Evolutionary conservation across 345 rosid genomes (phyloP).

Genomic region (Schrenkiella parvula): DNA sequence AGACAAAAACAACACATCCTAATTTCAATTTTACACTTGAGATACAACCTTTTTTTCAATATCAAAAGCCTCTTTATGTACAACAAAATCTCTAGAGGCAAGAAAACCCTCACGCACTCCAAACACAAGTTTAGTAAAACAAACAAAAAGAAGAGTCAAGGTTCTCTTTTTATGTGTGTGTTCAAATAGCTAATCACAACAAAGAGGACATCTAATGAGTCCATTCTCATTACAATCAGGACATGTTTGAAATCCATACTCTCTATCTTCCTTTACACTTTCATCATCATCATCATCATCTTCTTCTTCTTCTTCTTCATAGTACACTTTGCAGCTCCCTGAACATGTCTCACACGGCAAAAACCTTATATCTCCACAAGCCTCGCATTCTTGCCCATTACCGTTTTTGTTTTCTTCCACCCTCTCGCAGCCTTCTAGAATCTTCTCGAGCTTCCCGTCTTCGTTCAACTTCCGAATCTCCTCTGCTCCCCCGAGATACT

Average conservation of each 20-base stretch:
- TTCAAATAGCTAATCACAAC: conserved; percentile 37
- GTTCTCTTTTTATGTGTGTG: neutral
- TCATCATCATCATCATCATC: conserved; percentile 30
- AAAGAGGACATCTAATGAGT: conserved; percentile 75
- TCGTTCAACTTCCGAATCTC: conserved; percentile 72
- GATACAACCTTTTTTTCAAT: neutral
- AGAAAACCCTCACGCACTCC: conserved; percentile 1
- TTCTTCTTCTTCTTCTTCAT: conserved; percentile 35
- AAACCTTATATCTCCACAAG: conserved; percentile 88
- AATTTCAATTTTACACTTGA: neutral
- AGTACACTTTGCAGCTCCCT: conserved; percentile 84
- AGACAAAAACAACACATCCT: conserved; percentile 5
- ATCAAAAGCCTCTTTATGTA: conserved; percentile 18
- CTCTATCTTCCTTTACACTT: conserved; percentile 33
- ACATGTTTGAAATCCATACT: conserved; percentile 73
- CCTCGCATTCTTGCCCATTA: conserved; percentile 54
- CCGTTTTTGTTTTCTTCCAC: conserved; percentile 35
- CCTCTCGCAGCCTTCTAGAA: conserved; percentile 51
- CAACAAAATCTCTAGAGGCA: conserved; percentile 16
- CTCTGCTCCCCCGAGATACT: conserved; percentile 75
- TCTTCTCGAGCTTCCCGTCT: conserved; percentile 75
- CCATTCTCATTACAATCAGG: conserved; percentile 98
- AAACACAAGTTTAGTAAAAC: neutral
- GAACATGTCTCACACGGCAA: conserved; percentile 90
- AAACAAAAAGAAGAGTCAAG: neutral